Evolutionary conservation across 2,329 filamentous ascomycete genomes (phyloP).

Genomic region (Aspergillus hortae): DNA sequence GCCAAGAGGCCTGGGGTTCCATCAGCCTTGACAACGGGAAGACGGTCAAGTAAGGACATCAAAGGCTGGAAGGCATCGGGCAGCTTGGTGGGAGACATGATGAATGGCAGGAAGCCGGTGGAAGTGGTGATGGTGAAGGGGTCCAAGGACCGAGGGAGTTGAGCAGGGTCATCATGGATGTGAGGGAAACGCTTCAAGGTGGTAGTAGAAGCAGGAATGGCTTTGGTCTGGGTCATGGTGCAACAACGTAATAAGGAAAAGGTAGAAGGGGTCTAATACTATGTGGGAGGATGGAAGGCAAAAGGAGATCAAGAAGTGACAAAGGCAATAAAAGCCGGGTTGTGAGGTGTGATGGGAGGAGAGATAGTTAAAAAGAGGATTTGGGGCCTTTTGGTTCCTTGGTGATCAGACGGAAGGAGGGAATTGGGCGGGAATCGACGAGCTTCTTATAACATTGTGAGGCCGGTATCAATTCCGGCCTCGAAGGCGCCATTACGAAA

Average conservation of each 20-base stretch:
- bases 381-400: conserved; percentile 9
- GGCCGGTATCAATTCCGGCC: conserved; percentile 48
- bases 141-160: conserved; percentile 39
- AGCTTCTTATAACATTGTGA: conserved; percentile 42
- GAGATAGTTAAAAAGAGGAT: not conserved
- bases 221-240: conserved; percentile 36
- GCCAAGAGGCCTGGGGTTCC: conserved; percentile 77
- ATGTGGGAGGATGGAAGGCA: not conserved
- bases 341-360: not conserved
- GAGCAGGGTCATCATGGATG: conserved; percentile 41
- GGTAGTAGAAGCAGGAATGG: conserved; percentile 27
- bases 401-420: conserved; percentile 6
- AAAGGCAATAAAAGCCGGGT: not conserved
- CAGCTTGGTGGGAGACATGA: conserved; percentile 47
- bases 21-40: conserved; percentile 73
- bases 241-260: conserved; percentile 1
- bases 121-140: conserved; percentile 48
- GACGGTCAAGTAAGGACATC: conserved; percentile 67
- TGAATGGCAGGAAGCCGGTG: conserved; percentile 44
- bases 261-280: conserved; percentile 4
- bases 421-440: conserved; percentile 28
- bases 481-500: conserved; percentile 38
- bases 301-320: not conserved
- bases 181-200: conserved; percentile 42
- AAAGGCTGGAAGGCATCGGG: conserved; percentile 71